These are phyloP conservation scores for Daedalea quercina DNA, from an alignment of 768 basidiomycete genomes.

Conservation along the genomic window DNA sequence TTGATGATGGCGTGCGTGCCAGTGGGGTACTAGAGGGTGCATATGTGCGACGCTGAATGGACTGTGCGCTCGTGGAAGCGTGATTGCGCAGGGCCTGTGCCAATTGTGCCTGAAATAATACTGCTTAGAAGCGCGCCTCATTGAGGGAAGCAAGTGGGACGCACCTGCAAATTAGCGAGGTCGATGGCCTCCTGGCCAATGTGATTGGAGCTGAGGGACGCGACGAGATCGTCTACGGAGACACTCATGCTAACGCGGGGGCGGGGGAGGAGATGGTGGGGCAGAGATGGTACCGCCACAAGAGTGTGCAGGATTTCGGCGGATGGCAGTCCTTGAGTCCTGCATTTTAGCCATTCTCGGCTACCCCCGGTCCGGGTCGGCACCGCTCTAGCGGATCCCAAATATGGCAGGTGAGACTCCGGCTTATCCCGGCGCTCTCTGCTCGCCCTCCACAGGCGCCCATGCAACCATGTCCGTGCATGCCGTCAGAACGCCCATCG, in stretches of 20 bases:
- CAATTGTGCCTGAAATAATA: conserved; percentile 33
- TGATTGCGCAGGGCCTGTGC: conserved; percentile 36
- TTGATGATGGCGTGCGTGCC: conserved; percentile 20
- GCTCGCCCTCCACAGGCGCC: not conserved
- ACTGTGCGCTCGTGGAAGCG: conserved; percentile 16
- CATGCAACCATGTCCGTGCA: not conserved
- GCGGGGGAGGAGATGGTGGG: conserved; percentile 1
- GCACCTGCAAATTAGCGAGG: conserved; percentile 41
- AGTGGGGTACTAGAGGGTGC: conserved; percentile 19
- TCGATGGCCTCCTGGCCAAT: conserved; percentile 49
- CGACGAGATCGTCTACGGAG: conserved; percentile 45
- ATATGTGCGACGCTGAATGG: conserved; percentile 16
- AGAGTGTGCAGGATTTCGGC: not conserved
- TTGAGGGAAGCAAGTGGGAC: conserved; percentile 2
- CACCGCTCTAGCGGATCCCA: not conserved
- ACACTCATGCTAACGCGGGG: conserved; percentile 30
- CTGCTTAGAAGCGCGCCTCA: not conserved
- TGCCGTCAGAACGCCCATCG: no score
- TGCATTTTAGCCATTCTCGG: not conserved
- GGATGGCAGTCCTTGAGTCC: not conserved
- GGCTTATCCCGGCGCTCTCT: not conserved
- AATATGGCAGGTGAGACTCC: not conserved
- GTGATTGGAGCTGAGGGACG: conserved; percentile 39
- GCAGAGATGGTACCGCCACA: not conserved
- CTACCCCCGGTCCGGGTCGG: conserved; percentile 3